phyloP scores from a whole-genome alignment of 2,329 filamentous ascomycete genomes.

The Pseudophaeomoniella oleicola region DNA sequence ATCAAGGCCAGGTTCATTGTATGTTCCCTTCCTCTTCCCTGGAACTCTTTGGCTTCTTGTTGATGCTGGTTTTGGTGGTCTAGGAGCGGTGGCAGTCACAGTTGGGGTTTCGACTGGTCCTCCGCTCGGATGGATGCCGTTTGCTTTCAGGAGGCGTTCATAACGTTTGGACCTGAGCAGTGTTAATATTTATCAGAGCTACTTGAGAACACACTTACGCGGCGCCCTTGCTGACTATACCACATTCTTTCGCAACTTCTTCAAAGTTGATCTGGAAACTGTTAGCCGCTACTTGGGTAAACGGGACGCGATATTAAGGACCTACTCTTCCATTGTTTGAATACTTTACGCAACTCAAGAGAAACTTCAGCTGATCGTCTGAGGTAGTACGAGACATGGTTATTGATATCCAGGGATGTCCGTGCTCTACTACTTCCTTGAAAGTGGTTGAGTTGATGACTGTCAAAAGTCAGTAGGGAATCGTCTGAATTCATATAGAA shows the following conservation, averaged over 20 bases:
- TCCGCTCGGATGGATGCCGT: slow-evolving; percentile 28
- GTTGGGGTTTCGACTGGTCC: slow-evolving; percentile 1
- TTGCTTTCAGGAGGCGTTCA: slow-evolving; percentile 48
- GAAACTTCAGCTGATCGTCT: slow-evolving; percentile 48
- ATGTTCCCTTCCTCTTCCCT: slow-evolving; percentile 1
- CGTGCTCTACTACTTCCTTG: no score
- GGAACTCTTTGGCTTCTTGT: neutral
- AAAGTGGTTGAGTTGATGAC: no score
- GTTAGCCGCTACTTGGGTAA: no score
- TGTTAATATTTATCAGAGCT: slow-evolving; percentile 2
- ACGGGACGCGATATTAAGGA: neutral
- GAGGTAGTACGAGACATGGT: slow-evolving; percentile 36
- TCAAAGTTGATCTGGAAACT: slow-evolving; percentile 45
- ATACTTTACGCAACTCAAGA: slow-evolving; percentile 51
- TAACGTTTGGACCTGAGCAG: slow-evolving; percentile 48
- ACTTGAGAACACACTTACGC: slow-evolving; percentile 41
- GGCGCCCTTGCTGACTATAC: slow-evolving; percentile 50
- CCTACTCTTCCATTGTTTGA: slow-evolving; percentile 45
- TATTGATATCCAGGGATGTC: no score
- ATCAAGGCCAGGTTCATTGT: no score
- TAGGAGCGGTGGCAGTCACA: neutral
- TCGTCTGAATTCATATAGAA: no score
- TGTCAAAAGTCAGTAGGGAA: no score
- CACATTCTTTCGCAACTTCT: slow-evolving; percentile 48
- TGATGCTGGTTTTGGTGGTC: neutral